Evolutionary conservation across 441 rosid species (phyloP), one percentile per base, ranked within the genome.

Genomic region (Gossypium schwendimanii): DNA sequence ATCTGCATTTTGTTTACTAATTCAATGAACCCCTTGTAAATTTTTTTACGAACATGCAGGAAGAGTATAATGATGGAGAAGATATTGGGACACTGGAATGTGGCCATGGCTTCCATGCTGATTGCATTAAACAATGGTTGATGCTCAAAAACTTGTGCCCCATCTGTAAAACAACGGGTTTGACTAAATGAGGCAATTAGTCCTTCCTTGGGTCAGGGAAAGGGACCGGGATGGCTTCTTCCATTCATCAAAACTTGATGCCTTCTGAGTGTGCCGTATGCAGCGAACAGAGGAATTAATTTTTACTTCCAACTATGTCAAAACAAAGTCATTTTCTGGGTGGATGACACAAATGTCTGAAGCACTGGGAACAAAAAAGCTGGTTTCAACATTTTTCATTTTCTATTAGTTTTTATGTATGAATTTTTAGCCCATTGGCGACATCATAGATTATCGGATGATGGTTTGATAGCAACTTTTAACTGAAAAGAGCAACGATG

Each of bases 111-210:
- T 59, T 26, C 36, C 63, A 59, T 59, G 39, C 39, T 12, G 63
- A 26, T 59, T 59, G 63, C 63, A 59, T 59, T 59, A 59, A 59
- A 59, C 63, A 59, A 26, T 59, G 63, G 63, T 28, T 59, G 63
- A 59, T 59, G 63, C 36, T 12, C 18, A 59, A 26, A 10, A 59
- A 59, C 18, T 12, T 59, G 18, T 59, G 63, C 18, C 63, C 63
- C 63, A 24, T 59, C 6, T 59, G 63, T 59, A 59, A 59, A 26
- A 59, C 63, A 12, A 26, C 17, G 8, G 63, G 17, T 24, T 31
- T 58, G 36, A 58, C 62, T 24, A 58, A 58, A 57, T 57, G 62
- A 58, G 36, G 33, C 61, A 57, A 57, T 57, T 57, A 57, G 61
- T 57, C 4, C 61, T 11, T 10, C 15, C 61, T 4, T 10, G 2